phyloP scores from a whole-genome alignment of 148 eudicot species.

The Rhododendron henanense region DNA sequence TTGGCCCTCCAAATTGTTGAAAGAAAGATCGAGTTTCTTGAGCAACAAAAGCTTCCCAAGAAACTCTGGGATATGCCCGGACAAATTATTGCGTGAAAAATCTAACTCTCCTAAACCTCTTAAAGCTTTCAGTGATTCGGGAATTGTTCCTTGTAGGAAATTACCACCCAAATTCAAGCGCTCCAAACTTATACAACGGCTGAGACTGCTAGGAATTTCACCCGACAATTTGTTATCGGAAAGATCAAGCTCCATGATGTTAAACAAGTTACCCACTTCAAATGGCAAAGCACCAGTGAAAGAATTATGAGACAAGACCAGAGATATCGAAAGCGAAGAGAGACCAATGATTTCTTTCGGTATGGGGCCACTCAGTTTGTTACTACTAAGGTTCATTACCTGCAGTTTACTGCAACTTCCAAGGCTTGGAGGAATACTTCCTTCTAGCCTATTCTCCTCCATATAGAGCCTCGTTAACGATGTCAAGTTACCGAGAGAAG shows the following conservation, averaged over 20 bases:
- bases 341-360: conserved; percentile 22
- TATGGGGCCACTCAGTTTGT: conserved; percentile 28
- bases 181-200: conserved; percentile 18
- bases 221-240: conserved; percentile 36
- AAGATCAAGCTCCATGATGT: conserved; percentile 16
- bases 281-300: conserved; percentile 30
- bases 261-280: conserved; percentile 22
- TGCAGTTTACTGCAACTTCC: conserved; percentile 26
- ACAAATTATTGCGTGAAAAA: conserved; percentile 40
- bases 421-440: conserved; percentile 21
- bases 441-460: conserved; percentile 16
- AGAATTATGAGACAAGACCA: conserved; percentile 19
- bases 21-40: conserved; percentile 24
- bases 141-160: conserved; percentile 28
- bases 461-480: neutral
- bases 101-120: conserved; percentile 26
- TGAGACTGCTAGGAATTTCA: conserved; percentile 23
- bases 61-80: conserved; percentile 32
- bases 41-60: conserved; percentile 17
- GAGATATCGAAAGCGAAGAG: conserved; percentile 11
- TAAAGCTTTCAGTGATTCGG: conserved; percentile 19
- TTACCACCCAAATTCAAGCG: conserved; percentile 20
- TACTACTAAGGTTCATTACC: conserved; percentile 16
- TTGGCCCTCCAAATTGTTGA: conserved; percentile 34
- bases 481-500: neutral